Percentiles rank a stretch among this genome's conserved stretches.
Evolutionary conservation across 345 rosid genomes (phyloP).

Genomic region (Citrus trifoliata): DNA sequence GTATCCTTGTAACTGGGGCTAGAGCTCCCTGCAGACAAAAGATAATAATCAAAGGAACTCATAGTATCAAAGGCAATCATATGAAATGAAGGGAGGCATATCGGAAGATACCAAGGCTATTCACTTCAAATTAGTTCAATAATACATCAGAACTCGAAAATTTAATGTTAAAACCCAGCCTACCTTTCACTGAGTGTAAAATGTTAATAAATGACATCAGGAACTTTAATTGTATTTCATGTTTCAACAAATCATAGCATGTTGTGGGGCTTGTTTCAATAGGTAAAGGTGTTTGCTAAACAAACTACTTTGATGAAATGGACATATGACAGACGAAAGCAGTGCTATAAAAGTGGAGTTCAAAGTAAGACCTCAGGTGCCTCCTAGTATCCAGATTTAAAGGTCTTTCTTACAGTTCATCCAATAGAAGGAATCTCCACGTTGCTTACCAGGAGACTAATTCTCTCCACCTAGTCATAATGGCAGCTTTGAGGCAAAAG

Average conservation of each 20-base stretch:
- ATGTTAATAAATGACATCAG: neutral
- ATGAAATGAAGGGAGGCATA: constrained; percentile 3
- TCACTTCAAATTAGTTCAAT: neutral
- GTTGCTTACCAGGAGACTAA: neutral
- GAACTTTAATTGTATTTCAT: neutral
- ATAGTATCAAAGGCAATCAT: constrained; percentile 17
- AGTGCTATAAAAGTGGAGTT: neutral
- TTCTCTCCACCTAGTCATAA: neutral
- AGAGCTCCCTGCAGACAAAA: constrained; percentile 47
- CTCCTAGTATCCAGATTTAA: neutral
- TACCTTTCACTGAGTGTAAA: neutral
- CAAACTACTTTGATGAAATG: neutral
- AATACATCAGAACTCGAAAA: neutral
- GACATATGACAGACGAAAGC: neutral
- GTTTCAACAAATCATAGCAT: neutral
- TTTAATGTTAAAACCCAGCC: neutral
- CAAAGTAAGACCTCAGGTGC: neutral
- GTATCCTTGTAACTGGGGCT: constrained; percentile 33
- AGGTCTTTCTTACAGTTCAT: neutral
- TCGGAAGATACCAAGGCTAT: neutral
- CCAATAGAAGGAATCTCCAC: neutral
- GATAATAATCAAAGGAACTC: neutral
- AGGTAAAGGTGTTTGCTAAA: neutral
- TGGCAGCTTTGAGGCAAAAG: neutral
- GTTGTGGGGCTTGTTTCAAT: neutral